Base-by-base conservation (phyloP, 1,284 basidiomycete species). In the Melanopsichium pennsylvanicum region DNA sequence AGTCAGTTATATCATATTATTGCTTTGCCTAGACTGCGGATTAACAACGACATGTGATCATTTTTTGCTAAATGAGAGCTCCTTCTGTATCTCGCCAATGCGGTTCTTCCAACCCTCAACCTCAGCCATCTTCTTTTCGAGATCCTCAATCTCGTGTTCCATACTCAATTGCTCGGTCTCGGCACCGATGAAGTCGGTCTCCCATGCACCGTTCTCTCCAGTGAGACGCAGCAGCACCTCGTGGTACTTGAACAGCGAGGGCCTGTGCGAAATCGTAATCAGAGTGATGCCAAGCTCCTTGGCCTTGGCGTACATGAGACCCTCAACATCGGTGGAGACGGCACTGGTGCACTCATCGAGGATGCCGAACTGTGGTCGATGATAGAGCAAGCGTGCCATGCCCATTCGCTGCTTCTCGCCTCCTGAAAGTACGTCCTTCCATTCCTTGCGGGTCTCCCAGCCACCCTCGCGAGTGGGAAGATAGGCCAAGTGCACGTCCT, bases 241-340 rank as follows among this genome's bases (percentile, higher is more conserved):
- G 82, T 95, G 92, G 77, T 94, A 93, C 80, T 81, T 80, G 67
- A 79, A 72, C 11, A 79, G 64, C 38, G 72, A 74, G 10, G 75
- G 76, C 88, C 92, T 79, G 86, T 88, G 62, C 91, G 83, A 13
- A 90, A 89, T 10, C 88, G 91, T 39, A 68, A 97, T 90, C 39
- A 98, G 85, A 0, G 94, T 96, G 75, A 97, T 94, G 2, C 90
- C 93, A 12, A 93, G 83, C n/a, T 88, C 86, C 82, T 97, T 97
- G 31, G 91, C 90, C 70, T 92, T 88, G 78, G 95, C 90, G 83
- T 97, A 97, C 92, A 98, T 94, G 59, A 89, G 84, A 0, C 93
- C 93, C 80, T 97, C 94, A 18, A 97, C 93, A 77, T 97, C 95
- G 51, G 91, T 93, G 9, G 93, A 96, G 6, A 98, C 93, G 1